Percentiles rank a stretch among this genome's conserved stretches.
These are phyloP conservation scores for Pouteria glomerata DNA, from an alignment of 148 eudicot species.

Conservation along the genomic window DNA sequence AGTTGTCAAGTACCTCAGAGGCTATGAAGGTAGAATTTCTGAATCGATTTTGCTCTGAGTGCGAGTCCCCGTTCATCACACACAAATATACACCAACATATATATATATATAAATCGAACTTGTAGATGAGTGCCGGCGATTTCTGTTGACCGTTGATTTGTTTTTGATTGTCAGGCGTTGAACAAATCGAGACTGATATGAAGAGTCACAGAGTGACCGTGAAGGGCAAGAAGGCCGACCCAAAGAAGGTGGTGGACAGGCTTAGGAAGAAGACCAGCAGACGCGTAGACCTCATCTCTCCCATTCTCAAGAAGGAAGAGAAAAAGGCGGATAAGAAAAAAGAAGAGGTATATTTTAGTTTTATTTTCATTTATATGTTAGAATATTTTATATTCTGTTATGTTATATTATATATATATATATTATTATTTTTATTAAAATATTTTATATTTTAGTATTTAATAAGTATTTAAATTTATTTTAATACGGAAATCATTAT, in stretches of 20 bases:
- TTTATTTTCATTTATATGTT: background rate
- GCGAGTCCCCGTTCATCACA: too few species aligned
- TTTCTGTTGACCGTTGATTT: background rate
- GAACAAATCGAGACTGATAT: constrained; percentile 36
- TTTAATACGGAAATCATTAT: too few species aligned
- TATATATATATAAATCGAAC: background rate
- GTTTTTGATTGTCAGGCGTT: constrained; percentile 35
- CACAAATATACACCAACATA: background rate
- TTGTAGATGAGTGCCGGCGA: too few species aligned
- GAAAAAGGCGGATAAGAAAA: constrained; percentile 18
- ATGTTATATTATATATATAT: too few species aligned
- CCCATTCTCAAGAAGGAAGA: constrained; percentile 29
- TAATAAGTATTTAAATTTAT: too few species aligned
- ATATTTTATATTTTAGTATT: too few species aligned
- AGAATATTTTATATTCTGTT: background rate
- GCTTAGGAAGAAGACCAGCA: constrained; percentile 41
- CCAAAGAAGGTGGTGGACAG: constrained; percentile 42
- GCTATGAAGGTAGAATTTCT: constrained; percentile 34
- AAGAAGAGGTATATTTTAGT: constrained; percentile 28
- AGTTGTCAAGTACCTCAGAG: constrained; percentile 30
- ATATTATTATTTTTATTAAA: too few species aligned
- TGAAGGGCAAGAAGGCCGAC: constrained; percentile 51
- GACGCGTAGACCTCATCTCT: constrained; percentile 40
- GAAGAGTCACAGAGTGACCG: constrained; percentile 36
- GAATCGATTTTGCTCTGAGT: background rate